Base-by-base conservation (phyloP, 192 early-diverging fungal species). In the Haplosporangium gracile region DNA sequence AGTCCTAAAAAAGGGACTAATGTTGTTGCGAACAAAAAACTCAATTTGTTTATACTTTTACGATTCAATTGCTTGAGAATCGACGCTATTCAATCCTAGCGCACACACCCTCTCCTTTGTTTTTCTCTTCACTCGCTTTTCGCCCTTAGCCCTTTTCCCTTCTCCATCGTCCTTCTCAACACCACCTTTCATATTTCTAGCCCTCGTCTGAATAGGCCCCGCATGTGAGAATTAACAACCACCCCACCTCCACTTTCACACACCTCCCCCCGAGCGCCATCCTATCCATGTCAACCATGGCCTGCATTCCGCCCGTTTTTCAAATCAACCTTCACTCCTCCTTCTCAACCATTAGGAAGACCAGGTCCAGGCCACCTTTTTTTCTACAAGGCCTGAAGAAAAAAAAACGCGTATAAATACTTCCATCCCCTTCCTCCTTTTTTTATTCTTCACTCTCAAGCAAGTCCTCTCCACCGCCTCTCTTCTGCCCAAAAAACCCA, bases 391-490 rank as follows among this genome's bases (percentile, higher is more conserved):
- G 60, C 29, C 32, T 4, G 24, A 26, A 8, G n/a, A 8, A 26
- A 8, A 26, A 32, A 65, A 65, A 65, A 65, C n/a, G 60, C 60
- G 60, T 65, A 65, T 65, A 65, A 65, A 65, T 65, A 65, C 60
- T 65, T 24, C 22, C 75, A 32, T 68, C 55, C 65, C 63, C n/a
- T 15, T 70, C 24, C 45, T 0, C 40, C 24, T 8, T 70, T 68
- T 77, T 51, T 77, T 77, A 11, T 77, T 77, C 45, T 76, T 68
- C 63, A 43, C 63, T 76, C 29, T 20, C 24, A 68, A 32, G 32
- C 75, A 39, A 36, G 22, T 43, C 40, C 34, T 22, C 43, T 47
- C 42, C 53, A 24, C 51, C 47, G 4, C 76, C 38, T 32, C 51
- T 71, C 68, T 49, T 1, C 68, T 42, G 16, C n/a, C 15, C 51